Evolutionary conservation across 2,329 filamentous ascomycete species (phyloP).

Genomic region (Diplodia seriata): DNA sequence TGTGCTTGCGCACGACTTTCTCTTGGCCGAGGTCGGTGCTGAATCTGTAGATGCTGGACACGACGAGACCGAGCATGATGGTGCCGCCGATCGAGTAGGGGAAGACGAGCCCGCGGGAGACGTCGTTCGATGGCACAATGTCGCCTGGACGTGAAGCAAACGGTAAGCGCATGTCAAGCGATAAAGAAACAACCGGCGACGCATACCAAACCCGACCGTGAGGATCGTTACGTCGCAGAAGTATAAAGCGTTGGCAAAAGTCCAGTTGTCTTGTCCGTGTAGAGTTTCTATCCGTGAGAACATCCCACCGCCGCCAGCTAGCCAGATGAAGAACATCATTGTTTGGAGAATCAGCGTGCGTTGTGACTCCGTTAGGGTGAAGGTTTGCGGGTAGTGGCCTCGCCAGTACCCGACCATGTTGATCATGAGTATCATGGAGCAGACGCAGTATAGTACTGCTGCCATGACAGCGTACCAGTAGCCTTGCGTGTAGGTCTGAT

Average conservation of each 20-base stretch:
- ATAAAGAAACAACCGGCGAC: background rate
- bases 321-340: constrained; percentile 81
- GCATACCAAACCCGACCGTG: constrained; percentile 46
- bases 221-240: constrained; percentile 54
- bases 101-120: constrained; percentile 75
- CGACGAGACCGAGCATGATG: constrained; percentile 82
- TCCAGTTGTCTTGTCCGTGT: constrained; percentile 61
- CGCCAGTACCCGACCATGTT: constrained; percentile 81
- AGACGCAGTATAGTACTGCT: constrained; percentile 78
- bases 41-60: constrained; percentile 77
- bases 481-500: constrained; percentile 74
- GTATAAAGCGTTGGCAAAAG: constrained; percentile 72
- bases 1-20: constrained; percentile 67
- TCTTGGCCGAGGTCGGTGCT: constrained; percentile 65
- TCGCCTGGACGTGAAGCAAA: constrained; percentile 49
- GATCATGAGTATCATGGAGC: constrained; percentile 75
- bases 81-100: constrained; percentile 85
- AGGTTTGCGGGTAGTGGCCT: constrained; percentile 79
- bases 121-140: constrained; percentile 60
- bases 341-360: constrained; percentile 90
- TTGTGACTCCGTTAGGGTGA: constrained; percentile 78
- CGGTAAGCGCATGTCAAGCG: background rate
- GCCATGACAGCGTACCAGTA: constrained; percentile 88
- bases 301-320: constrained; percentile 77
- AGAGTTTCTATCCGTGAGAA: constrained; percentile 71